phyloP scores from a whole-genome alignment of 331 rosid genomes.

The Rosa hybrid region DNA sequence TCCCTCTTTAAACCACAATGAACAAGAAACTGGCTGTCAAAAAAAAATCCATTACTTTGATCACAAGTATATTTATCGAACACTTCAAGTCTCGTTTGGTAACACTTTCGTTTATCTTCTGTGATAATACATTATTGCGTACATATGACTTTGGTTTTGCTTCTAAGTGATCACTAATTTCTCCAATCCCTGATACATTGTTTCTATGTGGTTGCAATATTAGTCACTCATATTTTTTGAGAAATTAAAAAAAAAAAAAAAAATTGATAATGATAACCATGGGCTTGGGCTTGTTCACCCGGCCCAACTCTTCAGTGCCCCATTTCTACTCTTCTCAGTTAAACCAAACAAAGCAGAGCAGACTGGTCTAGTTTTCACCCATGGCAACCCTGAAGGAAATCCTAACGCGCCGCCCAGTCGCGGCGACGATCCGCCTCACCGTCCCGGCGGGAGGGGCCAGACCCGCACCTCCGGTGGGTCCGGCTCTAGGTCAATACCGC shows the following conservation, averaged over 20 bases:
- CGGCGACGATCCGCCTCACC: constrained; percentile 71
- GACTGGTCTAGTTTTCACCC: background rate
- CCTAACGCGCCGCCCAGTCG: constrained; percentile 61
- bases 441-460: constrained; percentile 76
- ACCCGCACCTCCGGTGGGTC: constrained; percentile 79
- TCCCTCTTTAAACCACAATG: background rate
- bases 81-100: too few relatives aligned
- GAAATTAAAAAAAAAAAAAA: background rate
- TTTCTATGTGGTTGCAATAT: too few relatives aligned
- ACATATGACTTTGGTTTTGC: too few relatives aligned
- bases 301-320: background rate
- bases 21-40: background rate
- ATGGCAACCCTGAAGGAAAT: constrained; percentile 77
- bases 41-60: background rate
- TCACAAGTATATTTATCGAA: too few relatives aligned
- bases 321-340: background rate
- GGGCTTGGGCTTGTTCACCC: background rate
- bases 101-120: background rate
- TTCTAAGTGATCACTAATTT: too few relatives aligned
- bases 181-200: background rate
- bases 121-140: too few relatives aligned
- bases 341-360: background rate
- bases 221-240: too few relatives aligned
- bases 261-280: background rate
- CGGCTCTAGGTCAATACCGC: constrained; percentile 85